Conservation (phyloP, 179 eudicot genomes). For the Beta macrorhiza region DNA sequence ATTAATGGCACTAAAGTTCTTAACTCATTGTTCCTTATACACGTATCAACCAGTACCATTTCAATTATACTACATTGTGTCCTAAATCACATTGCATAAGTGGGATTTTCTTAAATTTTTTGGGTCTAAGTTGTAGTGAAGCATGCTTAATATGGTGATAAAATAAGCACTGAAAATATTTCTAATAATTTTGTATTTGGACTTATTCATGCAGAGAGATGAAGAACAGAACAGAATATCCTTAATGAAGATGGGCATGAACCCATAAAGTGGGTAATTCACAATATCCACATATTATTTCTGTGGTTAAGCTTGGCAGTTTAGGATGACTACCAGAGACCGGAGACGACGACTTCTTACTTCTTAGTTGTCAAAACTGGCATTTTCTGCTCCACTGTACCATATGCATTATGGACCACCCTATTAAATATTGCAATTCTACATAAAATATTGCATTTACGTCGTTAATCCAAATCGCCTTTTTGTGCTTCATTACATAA, state of each 20-base stretch:
- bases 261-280: slow-evolving; percentile 29
- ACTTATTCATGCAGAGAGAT: background rate
- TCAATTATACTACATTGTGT: too few relatives aligned
- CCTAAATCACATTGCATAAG: background rate
- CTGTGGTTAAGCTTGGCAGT: slow-evolving; percentile 8
- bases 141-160: background rate
- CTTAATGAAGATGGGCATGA: slow-evolving; percentile 1
- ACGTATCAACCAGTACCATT: too few relatives aligned
- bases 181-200: background rate
- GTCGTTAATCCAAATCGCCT: background rate
- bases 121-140: background rate
- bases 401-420: slow-evolving; percentile 37
- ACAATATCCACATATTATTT: slow-evolving; percentile 28
- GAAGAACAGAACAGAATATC: background rate
- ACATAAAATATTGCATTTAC: background rate
- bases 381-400: slow-evolving; percentile 20
- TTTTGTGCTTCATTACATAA: background rate
- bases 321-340: background rate
- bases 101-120: background rate
- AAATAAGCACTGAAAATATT: background rate
- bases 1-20: background rate
- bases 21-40: background rate
- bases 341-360: background rate
- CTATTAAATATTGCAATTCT: background rate
- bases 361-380: slow-evolving; percentile 26